phyloP scores from a whole-genome alignment of 768 basidiomycete species.

The Lactifluus piperatus region DNA sequence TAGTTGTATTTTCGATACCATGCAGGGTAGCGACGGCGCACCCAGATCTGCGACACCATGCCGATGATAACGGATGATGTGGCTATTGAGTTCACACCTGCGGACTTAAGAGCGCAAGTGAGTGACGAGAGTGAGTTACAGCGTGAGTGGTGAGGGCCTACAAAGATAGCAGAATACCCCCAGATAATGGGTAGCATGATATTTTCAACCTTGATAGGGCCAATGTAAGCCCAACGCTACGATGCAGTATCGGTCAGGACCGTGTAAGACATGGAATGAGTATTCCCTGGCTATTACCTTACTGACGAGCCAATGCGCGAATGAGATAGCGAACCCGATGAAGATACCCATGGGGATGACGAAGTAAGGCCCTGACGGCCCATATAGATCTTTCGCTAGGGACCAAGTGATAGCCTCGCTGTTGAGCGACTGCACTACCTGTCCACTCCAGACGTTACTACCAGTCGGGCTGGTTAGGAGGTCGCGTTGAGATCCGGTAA shows the following conservation, averaged over 20 bases:
- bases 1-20: constrained; percentile 68
- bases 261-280: not conserved
- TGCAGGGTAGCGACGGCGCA: constrained; percentile 21
- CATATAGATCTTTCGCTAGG: constrained; percentile 49
- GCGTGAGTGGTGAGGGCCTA: not conserved
- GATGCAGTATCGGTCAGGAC: constrained; percentile 1
- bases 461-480: constrained; percentile 43
- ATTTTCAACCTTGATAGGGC: constrained; percentile 39
- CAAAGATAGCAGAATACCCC: constrained; percentile 34
- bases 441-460: constrained; percentile 45
- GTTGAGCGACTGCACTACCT: constrained; percentile 40
- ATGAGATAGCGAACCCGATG: constrained; percentile 44
- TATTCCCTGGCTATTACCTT: constrained; percentile 30
- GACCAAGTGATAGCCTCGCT: constrained; percentile 58
- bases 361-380: constrained; percentile 45
- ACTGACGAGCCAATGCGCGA: constrained; percentile 45
- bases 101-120: constrained; percentile 22
- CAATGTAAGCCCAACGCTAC: constrained; percentile 48
- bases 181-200: constrained; percentile 52
- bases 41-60: constrained; percentile 43
- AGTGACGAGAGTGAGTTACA: constrained; percentile 13
- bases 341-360: constrained; percentile 45
- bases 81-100: constrained; percentile 47
- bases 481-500: constrained; percentile 45
- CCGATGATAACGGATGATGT: constrained; percentile 41